Percentiles rank a stretch among this genome's conserved stretches.
These are phyloP conservation scores for Cornus suecica DNA, from an alignment of 148 eudicot species.

Conservation along the genomic window DNA sequence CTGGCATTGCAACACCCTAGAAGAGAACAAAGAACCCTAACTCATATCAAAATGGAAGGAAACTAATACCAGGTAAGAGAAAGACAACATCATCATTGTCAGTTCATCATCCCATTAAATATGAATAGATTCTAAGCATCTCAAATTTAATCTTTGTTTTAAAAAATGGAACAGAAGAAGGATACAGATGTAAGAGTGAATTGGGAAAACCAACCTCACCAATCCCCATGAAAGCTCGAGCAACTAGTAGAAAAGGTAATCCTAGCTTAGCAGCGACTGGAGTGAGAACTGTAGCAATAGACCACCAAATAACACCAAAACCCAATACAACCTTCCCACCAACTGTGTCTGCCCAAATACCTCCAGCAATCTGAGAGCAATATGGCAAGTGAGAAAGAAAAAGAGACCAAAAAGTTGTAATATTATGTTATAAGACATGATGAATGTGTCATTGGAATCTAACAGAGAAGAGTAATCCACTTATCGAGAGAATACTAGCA, in stretches of 20 bases:
- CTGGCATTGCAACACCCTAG: conserved; percentile 99
- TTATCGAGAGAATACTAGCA: background rate
- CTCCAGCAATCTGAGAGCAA: conserved; percentile 78
- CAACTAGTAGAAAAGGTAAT: conserved; percentile 78
- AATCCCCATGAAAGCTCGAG: conserved; percentile 91
- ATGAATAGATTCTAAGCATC: background rate
- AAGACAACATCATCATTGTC: too few species aligned
- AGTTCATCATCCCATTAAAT: background rate
- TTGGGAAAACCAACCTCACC: conserved; percentile 30
- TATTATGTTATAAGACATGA: background rate
- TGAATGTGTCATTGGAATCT: background rate
- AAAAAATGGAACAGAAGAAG: background rate
- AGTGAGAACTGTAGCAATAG: conserved; percentile 78
- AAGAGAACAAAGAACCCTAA: conserved; percentile 16
- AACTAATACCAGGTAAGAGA: background rate
- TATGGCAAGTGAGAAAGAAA: conserved; percentile 7
- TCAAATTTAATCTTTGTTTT: too few species aligned
- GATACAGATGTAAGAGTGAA: background rate
- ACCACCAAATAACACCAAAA: conserved; percentile 97
- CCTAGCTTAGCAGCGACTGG: conserved; percentile 90
- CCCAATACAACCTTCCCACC: conserved; percentile 88
- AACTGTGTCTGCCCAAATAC: conserved; percentile 94
- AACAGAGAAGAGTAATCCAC: background rate
- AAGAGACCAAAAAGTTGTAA: background rate
- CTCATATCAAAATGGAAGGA: background rate